Evolutionary conservation across 371 early-diverging fungal genomes (phyloP), one percentile per base, ranked within the genome.

Genomic region (Dinochytrium kinnereticum): DNA sequence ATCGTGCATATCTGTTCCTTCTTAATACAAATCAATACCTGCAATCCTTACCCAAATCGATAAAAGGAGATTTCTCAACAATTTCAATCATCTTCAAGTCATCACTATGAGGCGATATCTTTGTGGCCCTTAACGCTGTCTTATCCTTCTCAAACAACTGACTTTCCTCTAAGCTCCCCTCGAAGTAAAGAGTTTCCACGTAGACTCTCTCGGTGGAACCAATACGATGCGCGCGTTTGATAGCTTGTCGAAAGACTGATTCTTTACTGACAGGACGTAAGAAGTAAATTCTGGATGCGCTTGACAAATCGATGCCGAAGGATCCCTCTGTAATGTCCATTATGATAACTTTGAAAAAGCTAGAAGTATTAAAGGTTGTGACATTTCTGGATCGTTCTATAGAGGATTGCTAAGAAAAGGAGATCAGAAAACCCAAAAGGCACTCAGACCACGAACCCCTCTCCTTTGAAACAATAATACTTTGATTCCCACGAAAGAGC

Each of bases 181-280:
- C 80, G 59, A 90, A 85, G 1, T 93, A 89, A 34, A 95, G 75
- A 1, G 91, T 89, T 61, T 91, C 93, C 1, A 96, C 93, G 81
- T 85, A 88, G 0, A 96, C 95, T 0, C 90, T 90, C 21, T 87
- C 84, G 31, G 76, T 88, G 75, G 95, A 95, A 0, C 96, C 97
- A 33, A 97, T 89, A 36, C 97, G 83, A 72, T 96, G 96, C 0
- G 95, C 96, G 5, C 97, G 88, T 74, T 95, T 96, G 84, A 95
- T 89, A 0, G 97, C 97, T 76, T 91, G 91, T 2, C 69, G 70
- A 65, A 80, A 81, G 64, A 78, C 71, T 19, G 74, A 80, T 7
- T 57, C 31, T 34, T 73, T 61, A 71, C 72, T 70, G 21, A 92
- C 90, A 0, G 92, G 92, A 1, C 88, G 86, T 30, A 90, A 80